Base-by-base conservation (phyloP, 331 rosid species). In the Spiraea crenata region DNA sequence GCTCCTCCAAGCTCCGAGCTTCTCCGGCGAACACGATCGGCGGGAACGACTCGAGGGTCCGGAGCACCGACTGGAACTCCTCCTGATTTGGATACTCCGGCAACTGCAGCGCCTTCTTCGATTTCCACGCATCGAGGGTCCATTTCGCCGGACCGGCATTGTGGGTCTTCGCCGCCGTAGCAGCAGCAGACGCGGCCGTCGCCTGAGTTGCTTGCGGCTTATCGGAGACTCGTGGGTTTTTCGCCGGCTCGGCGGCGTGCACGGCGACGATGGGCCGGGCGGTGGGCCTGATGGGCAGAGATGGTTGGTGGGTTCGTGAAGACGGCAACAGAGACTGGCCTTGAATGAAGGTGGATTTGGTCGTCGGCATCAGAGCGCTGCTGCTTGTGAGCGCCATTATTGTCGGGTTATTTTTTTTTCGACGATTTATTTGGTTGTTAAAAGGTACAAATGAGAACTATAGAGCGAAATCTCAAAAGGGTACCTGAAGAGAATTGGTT, bases 1-100 rank as follows among this genome's bases (percentile, higher is more conserved):
- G 87, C 50, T 91, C 99, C 77, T 93, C 97, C 12, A 93, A 74
- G 47, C 50, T 88, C 80, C 97, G 74, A 4, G 97, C 99, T 68
- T 93, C 99, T 2, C 99, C 99, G 4, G 99, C 97, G 63, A 93
- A 93, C 9, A 91, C 99, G 25, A 93, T 89, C 0, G 99, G 99
- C 35, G 97, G 97, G 75, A 89, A 93, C 13, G 91, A 70, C 0
- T 90, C 89, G 7, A 93, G 77, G 11, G 95, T 93, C 54, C 66
- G 37, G 9, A 93, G 97, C 34, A 91, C 97, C 61, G 86, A 80
- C 3, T 89, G 81, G n/a, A 93, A 74, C 59, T 81, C 89, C 10
- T 65, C 85, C 72, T 76, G 75, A 56, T 88, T 75, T 19, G 99
- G 99, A 63, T 93, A 93, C 59, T 91, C 96, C 0, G 99, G 97